These are phyloP conservation scores for Colletotrichum musicola DNA, from an alignment of 2,329 filamentous ascomycete genomes.

Conservation along the genomic window DNA sequence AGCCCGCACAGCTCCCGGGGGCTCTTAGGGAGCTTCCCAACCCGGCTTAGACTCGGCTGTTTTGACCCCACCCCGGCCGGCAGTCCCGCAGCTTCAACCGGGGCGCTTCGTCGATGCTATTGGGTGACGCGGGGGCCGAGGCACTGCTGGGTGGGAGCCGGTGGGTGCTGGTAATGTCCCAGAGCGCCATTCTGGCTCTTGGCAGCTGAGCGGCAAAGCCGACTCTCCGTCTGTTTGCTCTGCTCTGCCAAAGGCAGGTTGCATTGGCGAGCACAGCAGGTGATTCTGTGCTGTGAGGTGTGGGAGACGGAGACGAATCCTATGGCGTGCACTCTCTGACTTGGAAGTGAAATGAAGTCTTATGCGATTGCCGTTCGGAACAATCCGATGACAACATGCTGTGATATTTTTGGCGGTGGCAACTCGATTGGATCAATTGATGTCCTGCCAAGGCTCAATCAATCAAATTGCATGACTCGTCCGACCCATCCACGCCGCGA, in stretches of 20 bases:
- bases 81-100: slow-evolving; percentile 17
- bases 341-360: too few relatives aligned
- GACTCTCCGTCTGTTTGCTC: not conserved
- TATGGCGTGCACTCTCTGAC: too few relatives aligned
- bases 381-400: too few relatives aligned
- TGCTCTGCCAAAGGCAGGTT: not conserved
- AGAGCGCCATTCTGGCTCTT: slow-evolving; percentile 11
- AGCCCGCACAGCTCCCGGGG: slow-evolving; percentile 23
- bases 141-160: not conserved
- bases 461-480: too few relatives aligned
- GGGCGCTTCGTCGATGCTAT: slow-evolving; percentile 1
- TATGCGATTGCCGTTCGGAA: too few relatives aligned
- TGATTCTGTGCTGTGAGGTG: too few relatives aligned
- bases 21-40: slow-evolving; percentile 38
- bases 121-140: slow-evolving; percentile 14
- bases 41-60: slow-evolving; percentile 34
- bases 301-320: too few relatives aligned
- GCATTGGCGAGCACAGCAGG: too few relatives aligned
- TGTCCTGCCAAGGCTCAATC: too few relatives aligned
- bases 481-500: too few relatives aligned
- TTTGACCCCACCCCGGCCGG: slow-evolving; percentile 29
- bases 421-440: too few relatives aligned
- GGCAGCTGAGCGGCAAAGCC: slow-evolving; percentile 5
- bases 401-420: too few relatives aligned
- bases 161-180: slow-evolving; percentile 16